Conservation (phyloP, 208 protist species). For the Trypanosoma scelopori region DNA sequence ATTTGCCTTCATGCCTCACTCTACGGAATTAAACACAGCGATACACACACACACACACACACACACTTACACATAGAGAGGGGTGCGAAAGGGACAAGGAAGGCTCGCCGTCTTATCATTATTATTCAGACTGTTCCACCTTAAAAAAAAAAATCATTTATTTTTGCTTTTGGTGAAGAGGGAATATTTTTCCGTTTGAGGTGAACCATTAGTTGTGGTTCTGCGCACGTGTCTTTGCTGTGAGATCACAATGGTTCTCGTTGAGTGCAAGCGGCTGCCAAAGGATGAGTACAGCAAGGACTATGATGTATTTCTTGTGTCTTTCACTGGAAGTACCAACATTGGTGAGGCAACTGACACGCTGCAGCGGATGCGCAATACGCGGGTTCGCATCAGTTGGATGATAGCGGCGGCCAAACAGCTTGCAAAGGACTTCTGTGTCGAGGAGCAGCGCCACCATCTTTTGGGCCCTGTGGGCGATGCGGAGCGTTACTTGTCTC, state of each 20-base stretch:
- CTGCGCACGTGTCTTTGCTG: background rate
- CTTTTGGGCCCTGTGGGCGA: slow-evolving; percentile 67
- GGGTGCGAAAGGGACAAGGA: too few species aligned
- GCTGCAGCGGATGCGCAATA: slow-evolving; percentile 85
- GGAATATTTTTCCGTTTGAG: too few species aligned
- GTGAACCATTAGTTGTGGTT: background rate
- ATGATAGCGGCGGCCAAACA: slow-evolving; percentile 80
- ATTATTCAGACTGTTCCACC: background rate
- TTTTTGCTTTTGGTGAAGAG: background rate
- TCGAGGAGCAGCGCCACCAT: slow-evolving; percentile 64
- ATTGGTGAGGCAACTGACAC: slow-evolving; percentile 76
- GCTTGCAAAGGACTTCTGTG: slow-evolving; percentile 75
- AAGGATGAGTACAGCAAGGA: slow-evolving; percentile 92
- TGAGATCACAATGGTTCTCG: slow-evolving; percentile 67
- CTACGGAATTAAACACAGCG: too few species aligned
- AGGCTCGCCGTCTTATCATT: too few species aligned
- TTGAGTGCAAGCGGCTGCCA: slow-evolving; percentile 88
- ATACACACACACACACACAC: too few species aligned
- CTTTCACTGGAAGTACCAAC: slow-evolving; percentile 54
- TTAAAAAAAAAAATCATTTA: background rate
- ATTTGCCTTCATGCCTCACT: too few species aligned
- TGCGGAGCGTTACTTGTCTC: slow-evolving; percentile 72
- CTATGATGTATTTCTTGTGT: slow-evolving; percentile 79
- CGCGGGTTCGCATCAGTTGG: slow-evolving; percentile 82
- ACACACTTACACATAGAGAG: too few species aligned